Evolutionary conservation across 768 basidiomycete species (phyloP), one percentile per base, ranked within the genome.

Genomic region (Kwoniella sp.): DNA sequence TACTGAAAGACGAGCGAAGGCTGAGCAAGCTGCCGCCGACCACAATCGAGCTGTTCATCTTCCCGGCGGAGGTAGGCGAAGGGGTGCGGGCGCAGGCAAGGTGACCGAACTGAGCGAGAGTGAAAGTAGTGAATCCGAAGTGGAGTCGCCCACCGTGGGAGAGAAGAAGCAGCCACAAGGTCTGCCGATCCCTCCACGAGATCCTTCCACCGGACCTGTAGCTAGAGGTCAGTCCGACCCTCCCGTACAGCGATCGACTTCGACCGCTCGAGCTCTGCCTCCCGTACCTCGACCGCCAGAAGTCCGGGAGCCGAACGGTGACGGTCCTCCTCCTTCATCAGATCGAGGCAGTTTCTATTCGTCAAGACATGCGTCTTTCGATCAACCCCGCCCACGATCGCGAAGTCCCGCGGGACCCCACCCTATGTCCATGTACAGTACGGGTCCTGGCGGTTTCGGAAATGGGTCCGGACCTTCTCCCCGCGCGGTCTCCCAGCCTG

Each of bases 11-110:
- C 89, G 90, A 72, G 90, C 90, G 8, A 91, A 90, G 76, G 85
- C 86, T 15, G 88, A 94, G 74, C 91, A 89, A 12, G 89, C 91
- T 70, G 89, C 92, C 74, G 89, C 87, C 51, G 91, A 91, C 0
- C 86, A 89, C 31, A 86, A 92, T 48, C 89, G 89, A 45, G 92
- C 90, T 12, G 86, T 84, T 50, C 87, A 88, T 52, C 62, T 86
- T 86, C 73, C 93, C 89, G 51, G 93, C 89, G 58, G 84, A 88
- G 75, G 83, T 79, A 31, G 83, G 83, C 20, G 84, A 80, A 34
- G 82, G 68, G 71, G 68, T 0, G 80, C 72, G n/a, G n/a, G n/a
- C n/a, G n/a, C n/a, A n/a, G 70, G 30, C 83, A 82, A n/a, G 84
- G 85, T n/a, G n/a, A 71, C 83, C 84, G 22, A 79, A 25, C 82